phyloP scores from a whole-genome alignment of 495 filamentous ascomycete genomes.

The Cercophora samala region DNA sequence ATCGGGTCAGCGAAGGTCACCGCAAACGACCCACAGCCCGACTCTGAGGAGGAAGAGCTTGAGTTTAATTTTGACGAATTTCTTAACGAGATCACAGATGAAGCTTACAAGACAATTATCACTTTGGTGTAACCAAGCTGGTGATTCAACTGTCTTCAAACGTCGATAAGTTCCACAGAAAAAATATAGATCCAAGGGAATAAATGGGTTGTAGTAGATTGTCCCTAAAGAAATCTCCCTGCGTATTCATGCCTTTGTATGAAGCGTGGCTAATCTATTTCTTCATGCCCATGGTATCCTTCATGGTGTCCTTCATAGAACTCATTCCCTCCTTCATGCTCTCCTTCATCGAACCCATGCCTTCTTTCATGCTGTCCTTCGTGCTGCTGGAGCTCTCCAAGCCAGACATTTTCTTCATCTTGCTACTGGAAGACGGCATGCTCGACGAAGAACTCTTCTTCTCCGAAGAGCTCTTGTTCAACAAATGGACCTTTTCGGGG shows the following conservation, averaged over 20 bases:
- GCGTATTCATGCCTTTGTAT: too few relatives aligned
- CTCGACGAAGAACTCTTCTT: conserved; percentile 1
- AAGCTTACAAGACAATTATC: background rate
- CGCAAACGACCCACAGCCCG: background rate
- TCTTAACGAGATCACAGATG: background rate
- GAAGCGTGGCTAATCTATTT: conserved; percentile 3
- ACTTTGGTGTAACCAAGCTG: background rate
- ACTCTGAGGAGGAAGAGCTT: background rate
- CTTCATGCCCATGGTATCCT: conserved; percentile 29
- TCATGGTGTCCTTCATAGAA: conserved; percentile 24
- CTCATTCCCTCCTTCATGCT: conserved; percentile 20
- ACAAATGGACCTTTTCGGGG: background rate
- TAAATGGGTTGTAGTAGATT: too few relatives aligned
- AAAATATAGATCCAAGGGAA: too few relatives aligned
- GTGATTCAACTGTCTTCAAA: too few relatives aligned
- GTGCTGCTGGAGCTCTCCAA: conserved; percentile 8
- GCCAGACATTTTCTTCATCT: conserved; percentile 15
- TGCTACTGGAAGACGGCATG: background rate
- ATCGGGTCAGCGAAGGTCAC: background rate
- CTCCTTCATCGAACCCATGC: conserved; percentile 16
- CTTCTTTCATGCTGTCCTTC: conserved; percentile 11
- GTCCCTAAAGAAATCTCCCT: too few relatives aligned
- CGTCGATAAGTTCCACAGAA: too few relatives aligned
- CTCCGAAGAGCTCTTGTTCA: background rate
- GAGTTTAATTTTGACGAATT: background rate